These are phyloP conservation scores for Hymenoscyphus infarciens DNA, from an alignment of 2,329 filamentous ascomycete species.

Conservation along the genomic window DNA sequence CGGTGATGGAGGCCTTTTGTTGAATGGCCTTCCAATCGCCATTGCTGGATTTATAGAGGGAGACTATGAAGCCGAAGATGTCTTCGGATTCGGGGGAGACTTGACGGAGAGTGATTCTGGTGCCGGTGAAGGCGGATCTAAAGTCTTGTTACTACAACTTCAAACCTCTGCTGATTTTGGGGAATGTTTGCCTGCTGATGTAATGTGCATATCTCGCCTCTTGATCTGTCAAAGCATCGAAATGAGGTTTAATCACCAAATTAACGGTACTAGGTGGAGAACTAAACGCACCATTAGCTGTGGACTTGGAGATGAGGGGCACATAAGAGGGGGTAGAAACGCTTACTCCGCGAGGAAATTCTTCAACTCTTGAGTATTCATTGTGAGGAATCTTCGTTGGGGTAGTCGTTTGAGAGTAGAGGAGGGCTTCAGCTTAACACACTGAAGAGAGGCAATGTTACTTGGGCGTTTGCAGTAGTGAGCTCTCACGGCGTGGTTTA, in stretches of 20 bases:
- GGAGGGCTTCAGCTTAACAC: constrained; percentile 20
- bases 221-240: constrained; percentile 69
- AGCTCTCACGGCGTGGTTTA: constrained; percentile 11
- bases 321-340: neutral
- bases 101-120: constrained; percentile 74
- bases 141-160: constrained; percentile 13
- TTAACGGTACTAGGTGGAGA: constrained; percentile 83
- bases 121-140: constrained; percentile 74
- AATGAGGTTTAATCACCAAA: constrained; percentile 89
- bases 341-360: constrained; percentile 77
- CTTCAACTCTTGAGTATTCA: constrained; percentile 58
- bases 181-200: constrained; percentile 64
- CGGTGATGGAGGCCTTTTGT: constrained; percentile 59
- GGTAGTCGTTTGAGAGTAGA: constrained; percentile 24
- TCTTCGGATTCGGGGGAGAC: constrained; percentile 76
- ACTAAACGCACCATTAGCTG: constrained; percentile 16
- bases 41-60: constrained; percentile 60
- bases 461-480: constrained; percentile 6
- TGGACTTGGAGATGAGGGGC: neutral
- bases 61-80: constrained; percentile 77
- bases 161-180: neutral
- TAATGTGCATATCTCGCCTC: constrained; percentile 91
- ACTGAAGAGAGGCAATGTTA: constrained; percentile 16
- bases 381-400: constrained; percentile 34
- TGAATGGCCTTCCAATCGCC: constrained; percentile 71